A percentile compares a stretch with the other conserved stretches of the same genome.
phyloP scores from a whole-genome alignment of 768 basidiomycete genomes.

The Boletus rufocinnamomeus region DNA sequence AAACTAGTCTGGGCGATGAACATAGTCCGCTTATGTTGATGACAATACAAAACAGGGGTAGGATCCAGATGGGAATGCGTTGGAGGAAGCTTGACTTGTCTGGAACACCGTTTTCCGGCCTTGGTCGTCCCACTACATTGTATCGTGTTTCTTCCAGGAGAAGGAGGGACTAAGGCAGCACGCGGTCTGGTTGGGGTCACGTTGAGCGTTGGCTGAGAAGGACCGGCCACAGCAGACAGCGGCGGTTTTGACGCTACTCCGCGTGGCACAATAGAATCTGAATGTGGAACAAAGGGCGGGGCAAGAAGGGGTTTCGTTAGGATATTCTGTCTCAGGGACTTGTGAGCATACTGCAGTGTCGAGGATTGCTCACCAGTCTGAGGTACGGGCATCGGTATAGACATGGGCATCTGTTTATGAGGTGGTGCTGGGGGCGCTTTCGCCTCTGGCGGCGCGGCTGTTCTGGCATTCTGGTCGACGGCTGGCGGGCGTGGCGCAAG shows the following conservation, averaged over 20 bases:
- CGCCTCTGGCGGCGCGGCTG: neutral
- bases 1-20: slow-evolving; percentile 52
- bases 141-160: slow-evolving; percentile 17
- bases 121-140: slow-evolving; percentile 72
- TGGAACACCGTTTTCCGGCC: slow-evolving; percentile 59
- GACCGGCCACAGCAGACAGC: slow-evolving; percentile 4
- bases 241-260: slow-evolving; percentile 2
- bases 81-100: slow-evolving; percentile 51
- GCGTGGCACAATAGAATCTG: slow-evolving; percentile 30
- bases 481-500: neutral
- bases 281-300: slow-evolving; percentile 35
- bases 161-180: slow-evolving; percentile 18
- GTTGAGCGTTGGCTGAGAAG: slow-evolving; percentile 13
- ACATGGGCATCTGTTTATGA: slow-evolving; percentile 22
- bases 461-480: slow-evolving; percentile 9
- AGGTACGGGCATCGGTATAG: slow-evolving; percentile 39
- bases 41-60: slow-evolving; percentile 51
- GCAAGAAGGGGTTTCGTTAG: slow-evolving; percentile 19
- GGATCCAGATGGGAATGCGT: slow-evolving; percentile 30
- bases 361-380: slow-evolving; percentile 13
- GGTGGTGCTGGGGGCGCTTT: slow-evolving; percentile 3
- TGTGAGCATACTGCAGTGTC: slow-evolving; percentile 28
- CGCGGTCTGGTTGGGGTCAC: slow-evolving; percentile 26
- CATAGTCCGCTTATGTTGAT: slow-evolving; percentile 62
- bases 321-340: slow-evolving; percentile 13